Evolutionary conservation across 139 green algal genomes (phyloP).

Genomic region (Chlamydomonas schloesseri): DNA sequence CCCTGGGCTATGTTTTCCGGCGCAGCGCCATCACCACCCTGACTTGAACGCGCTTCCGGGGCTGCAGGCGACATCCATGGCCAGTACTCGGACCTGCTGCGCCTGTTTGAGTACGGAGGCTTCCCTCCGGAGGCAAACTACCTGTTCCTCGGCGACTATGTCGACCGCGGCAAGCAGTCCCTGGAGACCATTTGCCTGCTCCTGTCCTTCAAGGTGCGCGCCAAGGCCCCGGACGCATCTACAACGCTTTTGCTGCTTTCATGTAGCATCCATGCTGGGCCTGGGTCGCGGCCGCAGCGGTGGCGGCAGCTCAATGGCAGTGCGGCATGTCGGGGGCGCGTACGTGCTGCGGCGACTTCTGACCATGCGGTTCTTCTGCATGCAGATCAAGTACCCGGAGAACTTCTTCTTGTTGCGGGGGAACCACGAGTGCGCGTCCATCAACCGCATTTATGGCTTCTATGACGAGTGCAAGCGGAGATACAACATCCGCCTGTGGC

Average conservation of each 20-base stretch:
- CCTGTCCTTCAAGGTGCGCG: conserved; percentile 95
- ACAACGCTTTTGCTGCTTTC: too few species aligned
- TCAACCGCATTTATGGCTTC: conserved; percentile 99
- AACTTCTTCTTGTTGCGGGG: conserved; percentile 99
- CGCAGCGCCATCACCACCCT: conserved; percentile 10
- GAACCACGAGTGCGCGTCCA: conserved; percentile 92
- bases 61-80: conserved; percentile 96
- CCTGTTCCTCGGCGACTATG: conserved; percentile 99
- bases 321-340: too few species aligned
- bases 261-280: too few species aligned
- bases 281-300: too few species aligned
- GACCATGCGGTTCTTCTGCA: background rate
- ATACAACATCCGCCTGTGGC: conserved; percentile 99
- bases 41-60: background rate
- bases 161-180: conserved; percentile 98
- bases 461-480: conserved; percentile 99
- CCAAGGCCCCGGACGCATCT: too few species aligned
- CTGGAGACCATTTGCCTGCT: conserved; percentile 99
- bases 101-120: conserved; percentile 99
- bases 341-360: too few species aligned
- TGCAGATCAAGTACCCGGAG: conserved; percentile 98
- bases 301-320: too few species aligned
- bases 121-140: conserved; percentile 99
- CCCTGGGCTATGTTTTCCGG: background rate
- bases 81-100: conserved; percentile 97